These are phyloP conservation scores for Rhinocladiella mackenziei DNA, from an alignment of 2,329 filamentous ascomycete species.

Conservation along the genomic window DNA sequence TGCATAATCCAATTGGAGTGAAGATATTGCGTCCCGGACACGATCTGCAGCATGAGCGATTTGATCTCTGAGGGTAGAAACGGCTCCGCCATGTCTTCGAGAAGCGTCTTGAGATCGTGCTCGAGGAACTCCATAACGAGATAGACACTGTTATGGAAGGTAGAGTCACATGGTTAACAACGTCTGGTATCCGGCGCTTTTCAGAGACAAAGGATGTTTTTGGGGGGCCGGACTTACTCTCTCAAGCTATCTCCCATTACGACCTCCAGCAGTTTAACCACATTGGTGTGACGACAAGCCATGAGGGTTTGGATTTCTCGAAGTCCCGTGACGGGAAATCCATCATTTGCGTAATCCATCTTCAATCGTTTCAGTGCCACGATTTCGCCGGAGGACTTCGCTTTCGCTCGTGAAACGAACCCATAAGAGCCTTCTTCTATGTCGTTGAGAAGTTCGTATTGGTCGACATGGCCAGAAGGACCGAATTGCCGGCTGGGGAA, in stretches of 20 bases:
- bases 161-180: slow-evolving; percentile 36
- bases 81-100: slow-evolving; percentile 89
- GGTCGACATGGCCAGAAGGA: slow-evolving; percentile 71
- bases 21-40: slow-evolving; percentile 75
- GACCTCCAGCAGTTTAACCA: slow-evolving; percentile 78
- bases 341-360: slow-evolving; percentile 69
- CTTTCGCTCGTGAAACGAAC: slow-evolving; percentile 80
- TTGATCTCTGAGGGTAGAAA: slow-evolving; percentile 93
- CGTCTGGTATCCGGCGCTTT: slow-evolving; percentile 37
- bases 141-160: slow-evolving; percentile 61
- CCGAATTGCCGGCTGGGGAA: slow-evolving; percentile 68
- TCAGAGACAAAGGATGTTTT: slow-evolving; percentile 30
- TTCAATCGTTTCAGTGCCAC: slow-evolving; percentile 94
- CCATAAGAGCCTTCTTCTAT: slow-evolving; percentile 98
- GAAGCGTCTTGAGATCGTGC: slow-evolving; percentile 89
- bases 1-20: slow-evolving; percentile 89
- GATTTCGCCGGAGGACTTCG: slow-evolving; percentile 68
- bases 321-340: slow-evolving; percentile 85
- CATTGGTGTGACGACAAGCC: slow-evolving; percentile 73
- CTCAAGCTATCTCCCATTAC: slow-evolving; percentile 66
- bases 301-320: slow-evolving; percentile 90
- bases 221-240: slow-evolving; percentile 46
- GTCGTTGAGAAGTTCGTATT: slow-evolving; percentile 89
- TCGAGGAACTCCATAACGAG: slow-evolving; percentile 97
- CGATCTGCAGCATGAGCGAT: slow-evolving; percentile 78